A percentile compares a stretch with the other conserved stretches of the same genome.
These are phyloP conservation scores for Sarocladium kiliense DNA, from an alignment of 2,329 filamentous ascomycete species.

Conservation along the genomic window DNA sequence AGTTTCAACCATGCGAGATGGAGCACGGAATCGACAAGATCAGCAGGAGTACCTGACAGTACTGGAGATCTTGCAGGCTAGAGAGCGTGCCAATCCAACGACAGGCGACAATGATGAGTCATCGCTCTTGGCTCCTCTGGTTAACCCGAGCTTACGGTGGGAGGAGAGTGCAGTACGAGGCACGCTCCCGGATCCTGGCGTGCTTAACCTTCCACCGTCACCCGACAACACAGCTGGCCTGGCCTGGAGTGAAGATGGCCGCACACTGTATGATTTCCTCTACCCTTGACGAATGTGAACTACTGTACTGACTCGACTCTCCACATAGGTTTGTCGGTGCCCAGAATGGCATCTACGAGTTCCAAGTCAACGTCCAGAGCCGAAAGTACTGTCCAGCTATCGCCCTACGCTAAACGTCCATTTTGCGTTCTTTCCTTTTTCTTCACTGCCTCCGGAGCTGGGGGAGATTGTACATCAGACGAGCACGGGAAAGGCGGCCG, in stretches of 20 bases:
- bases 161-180: conserved; percentile 30
- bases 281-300: not conserved
- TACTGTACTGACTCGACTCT: not conserved
- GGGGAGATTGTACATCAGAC: not conserved
- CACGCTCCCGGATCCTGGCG: conserved; percentile 31
- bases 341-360: conserved; percentile 72
- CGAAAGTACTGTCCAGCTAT: conserved; percentile 56
- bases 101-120: conserved; percentile 27
- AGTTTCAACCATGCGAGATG: conserved; percentile 28
- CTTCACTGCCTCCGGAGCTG: not conserved
- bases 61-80: conserved; percentile 30
- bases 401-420: conserved; percentile 40
- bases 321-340: conserved; percentile 52
- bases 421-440: not conserved
- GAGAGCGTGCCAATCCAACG: conserved; percentile 18
- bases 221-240: conserved; percentile 57
- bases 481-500: not conserved
- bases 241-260: conserved; percentile 58
- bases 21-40: conserved; percentile 18
- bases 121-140: conserved; percentile 29
- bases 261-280: conserved; percentile 41
- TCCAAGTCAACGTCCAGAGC: conserved; percentile 58
- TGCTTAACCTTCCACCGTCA: conserved; percentile 39
- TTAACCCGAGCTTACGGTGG: conserved; percentile 33
- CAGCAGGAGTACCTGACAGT: conserved; percentile 32